Conservation (phyloP, 768 basidiomycete genomes). For the Leccinum rimulosum region DNA sequence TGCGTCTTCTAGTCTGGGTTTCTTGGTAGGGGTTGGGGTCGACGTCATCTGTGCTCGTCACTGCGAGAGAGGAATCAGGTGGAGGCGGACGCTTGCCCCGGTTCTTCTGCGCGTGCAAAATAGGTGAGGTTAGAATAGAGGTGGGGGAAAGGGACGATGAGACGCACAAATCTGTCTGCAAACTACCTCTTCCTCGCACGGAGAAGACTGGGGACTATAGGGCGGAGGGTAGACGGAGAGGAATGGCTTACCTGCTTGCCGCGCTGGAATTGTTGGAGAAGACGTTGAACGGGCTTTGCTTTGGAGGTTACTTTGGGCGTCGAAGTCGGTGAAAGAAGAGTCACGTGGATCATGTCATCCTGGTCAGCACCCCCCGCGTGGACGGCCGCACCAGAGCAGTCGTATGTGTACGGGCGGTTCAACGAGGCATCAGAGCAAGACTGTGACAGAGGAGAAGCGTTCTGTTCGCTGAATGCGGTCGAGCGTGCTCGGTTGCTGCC, state of each 20-base stretch:
- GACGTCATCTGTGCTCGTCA: constrained; percentile 33
- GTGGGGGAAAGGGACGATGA: constrained; percentile 4
- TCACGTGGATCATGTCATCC: constrained; percentile 7
- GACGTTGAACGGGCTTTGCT: constrained; percentile 52
- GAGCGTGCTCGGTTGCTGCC: constrained; percentile 47
- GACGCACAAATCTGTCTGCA: constrained; percentile 57
- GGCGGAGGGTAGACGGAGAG: neutral
- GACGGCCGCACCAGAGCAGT: constrained; percentile 56
- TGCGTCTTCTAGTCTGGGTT: constrained; percentile 33
- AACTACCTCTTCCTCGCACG: constrained; percentile 54
- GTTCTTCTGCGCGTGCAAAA: constrained; percentile 43
- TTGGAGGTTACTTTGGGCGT: constrained; percentile 24
- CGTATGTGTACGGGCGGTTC: constrained; percentile 46
- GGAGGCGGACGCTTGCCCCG: constrained; percentile 53
- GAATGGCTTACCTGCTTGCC: constrained; percentile 46
- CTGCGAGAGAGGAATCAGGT: constrained; percentile 38
- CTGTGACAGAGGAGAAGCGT: constrained; percentile 48
- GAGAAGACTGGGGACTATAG: neutral
- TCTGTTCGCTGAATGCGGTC: constrained; percentile 43
- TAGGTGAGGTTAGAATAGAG: no score
- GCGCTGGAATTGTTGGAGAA: constrained; percentile 62
- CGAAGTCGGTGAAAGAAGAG: neutral
- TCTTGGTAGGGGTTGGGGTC: constrained; percentile 37
- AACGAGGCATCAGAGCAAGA: constrained; percentile 59
- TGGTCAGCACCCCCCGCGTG: constrained; percentile 43